Evolutionary conservation across 345 rosid genomes (phyloP), one percentile per base, ranked within the genome.

Genomic region (Melastoma malabathricum): DNA sequence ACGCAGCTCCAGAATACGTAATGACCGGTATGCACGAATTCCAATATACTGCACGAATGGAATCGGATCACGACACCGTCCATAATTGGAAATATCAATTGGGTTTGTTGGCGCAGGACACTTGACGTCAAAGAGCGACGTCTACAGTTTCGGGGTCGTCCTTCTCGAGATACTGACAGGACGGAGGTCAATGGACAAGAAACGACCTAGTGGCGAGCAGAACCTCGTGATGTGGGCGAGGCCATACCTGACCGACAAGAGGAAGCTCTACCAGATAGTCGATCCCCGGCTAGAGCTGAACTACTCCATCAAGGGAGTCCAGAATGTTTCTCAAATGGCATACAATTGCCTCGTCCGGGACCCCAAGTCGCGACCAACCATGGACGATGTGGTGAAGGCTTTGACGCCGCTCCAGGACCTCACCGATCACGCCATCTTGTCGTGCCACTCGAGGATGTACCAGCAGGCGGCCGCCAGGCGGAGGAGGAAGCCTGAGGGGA

Each of bases 131-230:
- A 86, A 76, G 75, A 90, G 98, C 52, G 96, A 90, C 29, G 98
- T 90, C 25, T 90, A 84, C 65, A 90, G 98, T 72, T 90, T 84
- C 3, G 98, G 96, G 5, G 98, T 90, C 47, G 96, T 90, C 19
- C 78, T 90, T 49, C 85, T 90, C 3, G 96, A 90, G 83, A 77
- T 90, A 66, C 60, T 90, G 61, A 86, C 89, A 25, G 98, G 96
- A 55, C 71, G 96, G 65, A 80, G 96, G 75, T 86, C 98, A n/a
- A 75, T 90, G 83, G 98, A 86, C 70, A 90, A 84, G 72, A 90
- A 82, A 53, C 83, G 94, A 3, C 96, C 96, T 1, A 82, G 79
- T 0, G 92, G 89, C 46, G 96, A 86, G 60, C 78, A 86, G 48
- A 90, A 86, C 67, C 89, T 90, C 3, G 96, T 90, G 47, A 64